phyloP scores from a whole-genome alignment of 352 stramenopile species.

The Pythium utonaiense region DNA sequence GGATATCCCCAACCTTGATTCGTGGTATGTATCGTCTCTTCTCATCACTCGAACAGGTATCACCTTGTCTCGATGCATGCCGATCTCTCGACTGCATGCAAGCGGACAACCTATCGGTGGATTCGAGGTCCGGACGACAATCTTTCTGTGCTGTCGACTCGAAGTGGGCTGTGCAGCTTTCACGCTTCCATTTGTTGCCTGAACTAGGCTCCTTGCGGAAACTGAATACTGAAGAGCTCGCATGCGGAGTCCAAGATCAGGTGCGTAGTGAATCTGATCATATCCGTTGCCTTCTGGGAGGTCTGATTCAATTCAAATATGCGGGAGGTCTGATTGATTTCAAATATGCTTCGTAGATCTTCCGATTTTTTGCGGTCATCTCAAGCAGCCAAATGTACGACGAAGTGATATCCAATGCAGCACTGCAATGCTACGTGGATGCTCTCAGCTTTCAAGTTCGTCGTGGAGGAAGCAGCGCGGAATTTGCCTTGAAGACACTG shows the following conservation, averaged over 20 bases:
- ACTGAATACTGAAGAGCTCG: neutral
- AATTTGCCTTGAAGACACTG: slow-evolving; percentile 21
- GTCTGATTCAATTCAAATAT: neutral
- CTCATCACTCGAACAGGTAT: neutral
- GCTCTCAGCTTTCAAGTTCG: slow-evolving; percentile 1
- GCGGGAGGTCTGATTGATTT: neutral
- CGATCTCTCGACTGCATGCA: neutral
- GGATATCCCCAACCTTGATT: neutral
- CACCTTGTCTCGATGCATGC: neutral
- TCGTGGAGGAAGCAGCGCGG: slow-evolving; percentile 1
- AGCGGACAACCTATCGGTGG: neutral
- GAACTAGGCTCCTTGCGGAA: slow-evolving; percentile 2
- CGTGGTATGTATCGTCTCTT: neutral
- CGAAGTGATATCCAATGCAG: neutral
- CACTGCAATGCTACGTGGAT: slow-evolving; percentile 9
- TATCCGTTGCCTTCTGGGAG: too few species aligned
- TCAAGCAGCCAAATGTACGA: neutral
- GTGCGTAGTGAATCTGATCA: neutral
- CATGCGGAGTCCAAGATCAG: slow-evolving; percentile 4
- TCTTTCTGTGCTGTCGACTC: neutral
- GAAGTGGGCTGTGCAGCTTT: neutral
- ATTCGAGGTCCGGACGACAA: neutral
- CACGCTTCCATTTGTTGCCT: slow-evolving; percentile 3
- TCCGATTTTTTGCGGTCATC: slow-evolving; percentile 6
- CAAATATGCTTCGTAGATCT: slow-evolving; percentile 4